Conservation (phyloP, 75 land plant species). For the Chamaecyparis obtusa region DNA sequence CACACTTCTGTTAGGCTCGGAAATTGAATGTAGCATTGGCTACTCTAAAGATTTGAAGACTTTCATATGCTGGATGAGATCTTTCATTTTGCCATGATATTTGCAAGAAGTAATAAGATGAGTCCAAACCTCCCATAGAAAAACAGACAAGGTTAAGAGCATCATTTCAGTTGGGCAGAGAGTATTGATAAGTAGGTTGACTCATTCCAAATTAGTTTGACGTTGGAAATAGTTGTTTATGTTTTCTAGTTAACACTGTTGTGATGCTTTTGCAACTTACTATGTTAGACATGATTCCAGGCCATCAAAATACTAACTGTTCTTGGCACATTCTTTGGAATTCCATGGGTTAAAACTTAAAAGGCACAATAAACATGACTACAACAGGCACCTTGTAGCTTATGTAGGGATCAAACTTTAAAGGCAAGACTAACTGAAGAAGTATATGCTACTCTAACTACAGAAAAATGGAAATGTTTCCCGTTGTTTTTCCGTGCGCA, state of each 20-base stretch:
- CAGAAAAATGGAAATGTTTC: too few relatives aligned
- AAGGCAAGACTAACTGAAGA: too few relatives aligned
- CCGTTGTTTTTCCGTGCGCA: too few relatives aligned
- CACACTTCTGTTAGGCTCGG: neutral
- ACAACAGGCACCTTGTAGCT: too few relatives aligned
- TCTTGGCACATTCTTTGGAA: too few relatives aligned
- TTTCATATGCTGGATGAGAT: neutral
- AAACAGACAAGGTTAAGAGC: neutral
- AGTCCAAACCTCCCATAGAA: neutral
- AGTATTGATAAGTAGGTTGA: too few relatives aligned
- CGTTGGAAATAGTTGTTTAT: neutral
- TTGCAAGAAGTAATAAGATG: neutral
- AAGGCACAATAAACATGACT: too few relatives aligned
- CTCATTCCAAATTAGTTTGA: neutral
- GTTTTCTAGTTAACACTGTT: neutral
- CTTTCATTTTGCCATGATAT: neutral
- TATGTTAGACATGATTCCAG: neutral
- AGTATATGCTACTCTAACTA: too few relatives aligned
- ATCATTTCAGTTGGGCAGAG: neutral
- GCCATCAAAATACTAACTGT: neutral
- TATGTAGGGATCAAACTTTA: too few relatives aligned
- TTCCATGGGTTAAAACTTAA: too few relatives aligned
- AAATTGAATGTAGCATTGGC: neutral
- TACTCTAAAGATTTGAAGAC: neutral
- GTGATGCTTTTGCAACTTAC: neutral